Base-by-base conservation (phyloP, 164 flowering plant genomes). In the Akebia trifoliata region DNA sequence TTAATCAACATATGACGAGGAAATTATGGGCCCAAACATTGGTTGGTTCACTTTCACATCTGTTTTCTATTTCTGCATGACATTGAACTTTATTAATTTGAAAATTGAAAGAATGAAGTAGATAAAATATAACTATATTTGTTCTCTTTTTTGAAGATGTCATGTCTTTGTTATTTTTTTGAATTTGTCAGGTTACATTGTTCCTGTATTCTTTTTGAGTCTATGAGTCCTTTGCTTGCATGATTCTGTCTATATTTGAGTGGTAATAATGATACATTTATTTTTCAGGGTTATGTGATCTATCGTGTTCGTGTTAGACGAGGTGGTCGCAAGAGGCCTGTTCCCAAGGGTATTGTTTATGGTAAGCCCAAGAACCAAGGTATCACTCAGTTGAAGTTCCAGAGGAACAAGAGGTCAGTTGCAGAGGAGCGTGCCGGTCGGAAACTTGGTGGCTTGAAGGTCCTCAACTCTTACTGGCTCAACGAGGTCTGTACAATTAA, bases 361-460 rank as follows among this genome's bases (percentile, higher is more conserved):
- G 89, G 89, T 49, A 83, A 83, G 71, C 89, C 89, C 43, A 81
- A 76, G 17, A 83, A 81, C 71, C 86, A 83, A 62, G 86, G 85
- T 65, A 84, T 83, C 7, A 75, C 86, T 52, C 89, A 81, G 45
- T 71, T 83, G 45, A 83, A 83, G 68, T 83, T 83, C 60, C 89
- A 83, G 72, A 70, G 84, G 14, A 83, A 82, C 82, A 83, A 83
- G 78, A 72, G 82, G 61, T 81, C 89, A 11, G 86, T 81, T 45
- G 89, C 89, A 0, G 89, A 83, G 72, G 89, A 83, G 60, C 80
- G 94, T 47, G 94, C 94, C 58, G 94, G 90, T 0, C 66, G 87
- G 15, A 84, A 82, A 60, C 64, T 86, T 64, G 94, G 82, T 52
- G 94, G 90, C 37, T 81, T 86, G 26, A 81, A 81, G 75, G 90